phyloP scores from a whole-genome alignment of 2,329 filamentous ascomycete species.

The Thielaviopsis euricoi region DNA sequence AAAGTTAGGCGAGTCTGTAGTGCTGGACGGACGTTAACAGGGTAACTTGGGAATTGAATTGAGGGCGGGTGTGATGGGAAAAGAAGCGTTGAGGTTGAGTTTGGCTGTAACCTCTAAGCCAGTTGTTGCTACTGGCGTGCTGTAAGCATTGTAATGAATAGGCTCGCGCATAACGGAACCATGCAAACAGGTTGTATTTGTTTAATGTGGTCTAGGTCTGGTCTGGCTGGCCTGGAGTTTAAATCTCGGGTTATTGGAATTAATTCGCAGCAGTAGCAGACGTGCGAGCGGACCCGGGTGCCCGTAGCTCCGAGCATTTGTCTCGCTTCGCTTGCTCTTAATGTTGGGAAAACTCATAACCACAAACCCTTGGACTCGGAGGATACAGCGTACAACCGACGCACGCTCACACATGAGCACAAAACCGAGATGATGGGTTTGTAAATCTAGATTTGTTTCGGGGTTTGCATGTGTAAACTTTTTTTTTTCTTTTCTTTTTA shows the following conservation, averaged over 20 bases:
- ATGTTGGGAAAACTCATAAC: not conserved
- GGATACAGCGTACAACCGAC: too few species aligned
- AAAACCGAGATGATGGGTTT: too few species aligned
- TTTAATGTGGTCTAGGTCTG: too few species aligned
- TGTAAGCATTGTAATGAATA: too few species aligned
- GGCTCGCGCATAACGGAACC: not conserved
- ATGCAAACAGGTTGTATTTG: not conserved
- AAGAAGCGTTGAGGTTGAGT: conserved; percentile 12
- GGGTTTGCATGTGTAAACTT: too few species aligned
- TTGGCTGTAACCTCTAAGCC: not conserved
- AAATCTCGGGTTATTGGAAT: not conserved
- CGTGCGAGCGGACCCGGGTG: not conserved
- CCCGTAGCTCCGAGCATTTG: not conserved
- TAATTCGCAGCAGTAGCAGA: not conserved
- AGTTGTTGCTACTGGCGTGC: not conserved
- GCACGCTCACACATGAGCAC: too few species aligned
- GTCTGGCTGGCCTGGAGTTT: too few species aligned
- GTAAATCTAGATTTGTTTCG: too few species aligned
- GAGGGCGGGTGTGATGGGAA: not conserved
- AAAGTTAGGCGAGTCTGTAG: not conserved
- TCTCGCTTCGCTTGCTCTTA: not conserved
- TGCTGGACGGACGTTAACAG: not conserved
- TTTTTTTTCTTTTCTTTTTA: too few species aligned
- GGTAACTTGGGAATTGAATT: not conserved
- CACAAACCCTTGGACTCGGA: too few species aligned